Percentiles rank a stretch among this genome's conserved stretches.
Conservation (phyloP, 179 eudicot genomes). For the Heliamphora pulchella region DNA sequence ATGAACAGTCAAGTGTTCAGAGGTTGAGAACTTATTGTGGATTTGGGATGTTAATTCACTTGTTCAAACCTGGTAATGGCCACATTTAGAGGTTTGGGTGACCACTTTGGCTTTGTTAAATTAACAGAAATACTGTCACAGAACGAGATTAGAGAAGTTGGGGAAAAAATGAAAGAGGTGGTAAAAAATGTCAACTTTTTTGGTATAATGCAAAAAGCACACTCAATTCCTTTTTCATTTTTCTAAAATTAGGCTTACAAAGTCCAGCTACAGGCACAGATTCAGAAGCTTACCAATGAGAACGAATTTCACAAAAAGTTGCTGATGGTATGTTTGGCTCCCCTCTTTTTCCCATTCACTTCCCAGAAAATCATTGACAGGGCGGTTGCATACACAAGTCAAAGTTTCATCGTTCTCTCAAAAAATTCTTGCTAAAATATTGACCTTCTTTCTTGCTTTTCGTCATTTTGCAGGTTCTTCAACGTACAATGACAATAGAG, state of each 20-base stretch:
- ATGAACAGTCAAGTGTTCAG: not conserved
- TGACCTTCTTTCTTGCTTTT: not conserved
- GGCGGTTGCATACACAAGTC: not conserved
- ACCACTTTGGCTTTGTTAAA: not conserved
- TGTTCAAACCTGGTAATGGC: not conserved
- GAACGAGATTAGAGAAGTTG: not conserved
- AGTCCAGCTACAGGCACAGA: not conserved
- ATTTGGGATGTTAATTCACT: not conserved
- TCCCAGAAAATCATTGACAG: not conserved
- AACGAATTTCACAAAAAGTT: slow-evolving; percentile 9
- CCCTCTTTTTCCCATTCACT: not conserved
- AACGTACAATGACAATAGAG: not conserved
- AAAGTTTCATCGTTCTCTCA: not conserved
- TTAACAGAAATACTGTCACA: not conserved
- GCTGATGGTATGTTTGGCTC: not conserved
- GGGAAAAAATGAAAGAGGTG: no score
- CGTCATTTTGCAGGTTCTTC: not conserved
- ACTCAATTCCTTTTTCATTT: not conserved
- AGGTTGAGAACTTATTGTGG: not conserved
- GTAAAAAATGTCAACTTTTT: no score
- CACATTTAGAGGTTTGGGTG: not conserved
- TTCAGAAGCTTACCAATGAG: slow-evolving; percentile 12
- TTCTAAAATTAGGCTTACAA: not conserved
- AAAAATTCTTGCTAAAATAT: not conserved
- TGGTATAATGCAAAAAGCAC: not conserved